Percentiles rank a stretch among this genome's conserved stretches.
These are phyloP conservation scores for Cymbidium sinense DNA, from an alignment of 106 monocot genomes.

Conservation along the genomic window DNA sequence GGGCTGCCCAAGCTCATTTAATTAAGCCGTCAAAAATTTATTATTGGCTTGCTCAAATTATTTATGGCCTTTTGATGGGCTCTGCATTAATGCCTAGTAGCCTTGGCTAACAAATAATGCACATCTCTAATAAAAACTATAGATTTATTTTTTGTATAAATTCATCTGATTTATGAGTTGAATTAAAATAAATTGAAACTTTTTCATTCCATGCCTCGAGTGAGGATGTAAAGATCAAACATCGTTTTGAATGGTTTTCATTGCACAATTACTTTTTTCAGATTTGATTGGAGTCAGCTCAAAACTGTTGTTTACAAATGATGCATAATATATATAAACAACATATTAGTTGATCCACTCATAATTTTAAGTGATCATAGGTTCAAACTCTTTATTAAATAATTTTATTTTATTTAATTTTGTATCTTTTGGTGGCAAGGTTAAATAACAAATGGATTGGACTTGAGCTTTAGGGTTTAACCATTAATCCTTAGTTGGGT, in stretches of 20 bases:
- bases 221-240: not conserved
- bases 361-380: too few species aligned
- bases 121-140: not conserved
- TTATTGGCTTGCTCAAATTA: not conserved
- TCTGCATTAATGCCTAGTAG: not conserved
- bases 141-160: not conserved
- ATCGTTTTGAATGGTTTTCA: not conserved
- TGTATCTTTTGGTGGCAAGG: too few species aligned
- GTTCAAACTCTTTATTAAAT: too few species aligned
- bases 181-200: not conserved
- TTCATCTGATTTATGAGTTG: not conserved
- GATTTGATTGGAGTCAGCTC: not conserved
- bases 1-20: not conserved
- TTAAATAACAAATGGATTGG: too few species aligned
- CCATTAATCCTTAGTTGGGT: not conserved
- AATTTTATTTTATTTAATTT: too few species aligned
- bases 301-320: not conserved
- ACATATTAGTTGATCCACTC: too few species aligned
- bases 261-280: not conserved
- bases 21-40: not conserved
- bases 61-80: not conserved
- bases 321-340: too few species aligned
- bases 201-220: not conserved
- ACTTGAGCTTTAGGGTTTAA: not conserved
- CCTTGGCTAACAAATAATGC: not conserved